These are phyloP conservation scores for Amanita polypyramis DNA, from an alignment of 768 basidiomycete genomes.

Conservation along the genomic window DNA sequence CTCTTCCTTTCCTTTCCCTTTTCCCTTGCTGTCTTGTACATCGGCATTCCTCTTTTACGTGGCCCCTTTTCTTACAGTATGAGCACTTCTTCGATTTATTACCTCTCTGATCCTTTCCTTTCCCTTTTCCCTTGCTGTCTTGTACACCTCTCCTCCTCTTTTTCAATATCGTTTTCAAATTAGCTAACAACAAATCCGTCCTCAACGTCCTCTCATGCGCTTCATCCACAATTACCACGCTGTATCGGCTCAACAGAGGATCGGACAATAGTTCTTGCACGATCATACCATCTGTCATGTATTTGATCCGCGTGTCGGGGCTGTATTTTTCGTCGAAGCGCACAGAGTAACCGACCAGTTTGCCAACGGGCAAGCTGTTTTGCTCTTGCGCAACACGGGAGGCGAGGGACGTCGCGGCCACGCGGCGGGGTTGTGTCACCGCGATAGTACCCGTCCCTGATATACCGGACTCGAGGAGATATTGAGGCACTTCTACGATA, in stretches of 20 bases:
- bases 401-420: slow-evolving; percentile 94
- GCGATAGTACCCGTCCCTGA: slow-evolving; percentile 69
- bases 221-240: slow-evolving; percentile 88
- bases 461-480: slow-evolving; percentile 76
- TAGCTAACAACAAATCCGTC: slow-evolving; percentile 89
- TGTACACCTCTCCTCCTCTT: slow-evolving; percentile 38
- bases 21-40: slow-evolving; percentile 25
- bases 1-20: slow-evolving; percentile 28
- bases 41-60: slow-evolving; percentile 45
- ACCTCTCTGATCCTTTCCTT: slow-evolving; percentile 21
- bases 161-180: slow-evolving; percentile 72
- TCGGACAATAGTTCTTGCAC: slow-evolving; percentile 85
- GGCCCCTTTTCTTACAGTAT: too few species aligned
- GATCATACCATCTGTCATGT: slow-evolving; percentile 97
- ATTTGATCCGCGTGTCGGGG: slow-evolving; percentile 79
- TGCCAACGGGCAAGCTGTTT: slow-evolving; percentile 50
- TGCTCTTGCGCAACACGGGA: slow-evolving; percentile 83
- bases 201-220: slow-evolving; percentile 94
- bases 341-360: slow-evolving; percentile 85
- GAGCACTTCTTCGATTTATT: too few species aligned
- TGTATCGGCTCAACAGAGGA: slow-evolving; percentile 66
- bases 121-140: slow-evolving; percentile 34
- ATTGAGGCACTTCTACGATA: slow-evolving; percentile 85
- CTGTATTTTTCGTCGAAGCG: slow-evolving; percentile 84
- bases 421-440: slow-evolving; percentile 90